Conservation (phyloP, 2,329 filamentous ascomycete genomes). For the Neocucurbitaria cava region DNA sequence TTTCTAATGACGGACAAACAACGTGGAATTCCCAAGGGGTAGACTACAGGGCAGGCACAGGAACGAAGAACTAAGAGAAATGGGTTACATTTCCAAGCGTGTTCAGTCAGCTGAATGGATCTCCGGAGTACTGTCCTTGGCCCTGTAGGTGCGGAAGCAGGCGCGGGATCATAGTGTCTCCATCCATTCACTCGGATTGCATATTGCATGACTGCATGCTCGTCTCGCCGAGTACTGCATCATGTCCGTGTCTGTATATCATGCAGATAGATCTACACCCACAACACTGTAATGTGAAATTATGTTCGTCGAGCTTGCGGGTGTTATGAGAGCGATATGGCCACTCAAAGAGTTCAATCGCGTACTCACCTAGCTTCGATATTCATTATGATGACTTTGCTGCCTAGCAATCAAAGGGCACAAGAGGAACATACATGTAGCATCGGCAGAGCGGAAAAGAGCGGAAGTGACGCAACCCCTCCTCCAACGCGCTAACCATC, state of each 20-base stretch:
- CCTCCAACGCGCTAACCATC: no score
- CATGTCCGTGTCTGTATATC: background rate
- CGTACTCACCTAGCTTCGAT: no score
- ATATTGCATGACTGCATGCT: background rate
- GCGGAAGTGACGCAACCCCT: no score
- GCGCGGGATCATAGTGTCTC: background rate
- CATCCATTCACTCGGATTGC: background rate
- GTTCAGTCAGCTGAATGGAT: conserved; percentile 24
- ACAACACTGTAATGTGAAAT: background rate
- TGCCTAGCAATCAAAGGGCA: no score
- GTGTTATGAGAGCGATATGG: background rate
- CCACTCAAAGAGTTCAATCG: background rate
- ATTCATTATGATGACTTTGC: no score
- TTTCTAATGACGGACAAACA: background rate
- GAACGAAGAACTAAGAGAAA: background rate
- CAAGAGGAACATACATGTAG: no score
- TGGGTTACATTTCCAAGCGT: conserved; percentile 25
- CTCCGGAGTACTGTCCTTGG: conserved; percentile 4
- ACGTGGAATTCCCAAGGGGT: background rate
- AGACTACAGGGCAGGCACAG: background rate
- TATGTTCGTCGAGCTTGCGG: background rate
- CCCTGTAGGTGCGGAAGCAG: background rate
- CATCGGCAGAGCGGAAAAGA: no score
- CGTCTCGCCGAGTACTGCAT: background rate
- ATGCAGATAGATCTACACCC: background rate